Evolutionary conservation across 1,284 basidiomycete species (phyloP), one percentile per base, ranked within the genome.

Genomic region (Boletellus deceptivus): DNA sequence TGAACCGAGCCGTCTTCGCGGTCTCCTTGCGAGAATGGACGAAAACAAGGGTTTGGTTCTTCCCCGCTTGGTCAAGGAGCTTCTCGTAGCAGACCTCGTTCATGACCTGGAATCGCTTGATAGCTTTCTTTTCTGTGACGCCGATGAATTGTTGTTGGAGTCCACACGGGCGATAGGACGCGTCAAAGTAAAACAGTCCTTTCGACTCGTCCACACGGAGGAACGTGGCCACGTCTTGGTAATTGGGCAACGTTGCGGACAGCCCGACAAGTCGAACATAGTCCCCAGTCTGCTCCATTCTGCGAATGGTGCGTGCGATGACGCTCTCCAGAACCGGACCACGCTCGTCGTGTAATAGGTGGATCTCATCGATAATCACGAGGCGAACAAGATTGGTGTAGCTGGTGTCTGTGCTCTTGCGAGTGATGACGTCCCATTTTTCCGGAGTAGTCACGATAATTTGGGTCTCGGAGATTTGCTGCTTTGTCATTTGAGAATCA

Each of bases 31-130:
- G 85, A 43, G 96, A 99, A 69, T 99, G 97, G 1, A 98, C 94
- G 64, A 99, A 99, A 31, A 99, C 94, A 33, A 99, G 80, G 0
- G 89, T 91, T 63, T 94, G 91, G 57, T 93, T 91, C 73, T 90
- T 91, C 47, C 91, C 89, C 0, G 91, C 93, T 64, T 97, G 91
- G 61, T 97, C 93, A 27, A 96, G 81, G 1, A 97, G 91, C 75
- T 99, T 99, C 70, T 99, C 96, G 75, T 99, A 99, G 70, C 95
- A 97, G 37, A 99, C 95, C 68, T 99, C 95, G 73, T 99, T 99
- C 82, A 94, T 96, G 55, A 98, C 87, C 67, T 98, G 94, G 66
- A 96, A 91, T 4, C 97, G 85, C 71, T 97, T 98, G 79, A 99
- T 98, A 0, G 97, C 97, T 74, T 98, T 99, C 79, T 98, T 98